These are phyloP conservation scores for Alliaria petiolata DNA, from an alignment of 345 rosid genomes.

Conservation along the genomic window DNA sequence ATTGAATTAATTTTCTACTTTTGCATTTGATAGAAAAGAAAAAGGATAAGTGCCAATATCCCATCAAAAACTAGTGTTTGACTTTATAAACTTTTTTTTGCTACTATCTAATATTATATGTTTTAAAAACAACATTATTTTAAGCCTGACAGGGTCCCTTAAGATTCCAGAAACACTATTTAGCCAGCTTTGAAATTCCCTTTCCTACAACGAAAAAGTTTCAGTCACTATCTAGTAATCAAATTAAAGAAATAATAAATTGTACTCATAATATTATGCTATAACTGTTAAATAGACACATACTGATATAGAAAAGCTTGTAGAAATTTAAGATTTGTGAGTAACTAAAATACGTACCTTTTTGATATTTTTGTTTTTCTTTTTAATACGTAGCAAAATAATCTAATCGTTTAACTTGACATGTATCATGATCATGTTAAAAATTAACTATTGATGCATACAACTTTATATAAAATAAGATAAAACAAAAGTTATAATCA, in stretches of 20 bases:
- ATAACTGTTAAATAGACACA: neutral
- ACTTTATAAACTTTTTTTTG: neutral
- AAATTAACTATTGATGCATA: no score
- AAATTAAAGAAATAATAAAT: neutral
- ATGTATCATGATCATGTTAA: no score
- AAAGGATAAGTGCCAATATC: neutral
- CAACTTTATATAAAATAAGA: no score
- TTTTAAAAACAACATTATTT: neutral
- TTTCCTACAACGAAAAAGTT: neutral
- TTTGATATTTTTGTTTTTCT: no score
- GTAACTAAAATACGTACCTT: neutral
- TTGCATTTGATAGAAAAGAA: neutral
- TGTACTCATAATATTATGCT: neutral
- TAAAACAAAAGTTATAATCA: no score
- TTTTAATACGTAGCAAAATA: no score
- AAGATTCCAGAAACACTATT: conserved; percentile 5
- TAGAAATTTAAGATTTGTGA: no score
- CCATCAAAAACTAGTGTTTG: neutral
- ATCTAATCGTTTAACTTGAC: no score
- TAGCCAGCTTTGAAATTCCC: conserved; percentile 16
- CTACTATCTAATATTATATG: neutral
- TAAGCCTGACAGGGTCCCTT: conserved; percentile 3
- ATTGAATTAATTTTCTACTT: neutral
- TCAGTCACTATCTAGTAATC: neutral
- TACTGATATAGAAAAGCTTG: neutral